These are phyloP conservation scores for Pichia pseudocactophila DNA, from an alignment of 805 yeast species.

Conservation along the genomic window DNA sequence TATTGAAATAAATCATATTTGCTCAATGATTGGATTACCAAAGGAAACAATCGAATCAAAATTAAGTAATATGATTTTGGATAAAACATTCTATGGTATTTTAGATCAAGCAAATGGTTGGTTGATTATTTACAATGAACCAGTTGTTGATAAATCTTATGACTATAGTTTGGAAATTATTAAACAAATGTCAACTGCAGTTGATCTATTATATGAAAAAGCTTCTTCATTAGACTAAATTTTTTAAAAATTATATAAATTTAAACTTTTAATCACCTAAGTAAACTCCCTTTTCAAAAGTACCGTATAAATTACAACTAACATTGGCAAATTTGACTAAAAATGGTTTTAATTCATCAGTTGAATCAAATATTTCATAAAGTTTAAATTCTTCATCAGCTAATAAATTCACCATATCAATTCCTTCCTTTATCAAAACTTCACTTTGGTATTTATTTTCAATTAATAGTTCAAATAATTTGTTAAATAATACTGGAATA, in stretches of 20 bases:
- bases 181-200: slow-evolving; percentile 78
- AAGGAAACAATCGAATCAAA: slow-evolving; percentile 87
- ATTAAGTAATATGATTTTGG: slow-evolving; percentile 92
- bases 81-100: slow-evolving; percentile 91
- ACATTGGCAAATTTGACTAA: slow-evolving; percentile 54
- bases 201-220: slow-evolving; percentile 87
- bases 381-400: slow-evolving; percentile 59
- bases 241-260: not conserved
- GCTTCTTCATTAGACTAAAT: slow-evolving; percentile 72
- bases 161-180: slow-evolving; percentile 81
- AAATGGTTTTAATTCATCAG: slow-evolving; percentile 29
- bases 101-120: slow-evolving; percentile 98
- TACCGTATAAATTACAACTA: slow-evolving; percentile 28
- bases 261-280: slow-evolving; percentile 10
- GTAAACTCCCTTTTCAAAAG: slow-evolving; percentile 33
- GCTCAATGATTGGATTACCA: slow-evolving; percentile 81
- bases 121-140: slow-evolving; percentile 86
- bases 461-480: slow-evolving; percentile 48
- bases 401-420: slow-evolving; percentile 50
- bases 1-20: slow-evolving; percentile 86
- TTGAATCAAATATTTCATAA: slow-evolving; percentile 54
- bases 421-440: slow-evolving; percentile 42
- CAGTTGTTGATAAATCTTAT: slow-evolving; percentile 79
- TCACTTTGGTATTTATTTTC: slow-evolving; percentile 32
- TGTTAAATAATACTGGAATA: slow-evolving; percentile 64